Evolutionary conservation across 164 flowering plant species (phyloP).

Genomic region (Nymphaea colorata): DNA sequence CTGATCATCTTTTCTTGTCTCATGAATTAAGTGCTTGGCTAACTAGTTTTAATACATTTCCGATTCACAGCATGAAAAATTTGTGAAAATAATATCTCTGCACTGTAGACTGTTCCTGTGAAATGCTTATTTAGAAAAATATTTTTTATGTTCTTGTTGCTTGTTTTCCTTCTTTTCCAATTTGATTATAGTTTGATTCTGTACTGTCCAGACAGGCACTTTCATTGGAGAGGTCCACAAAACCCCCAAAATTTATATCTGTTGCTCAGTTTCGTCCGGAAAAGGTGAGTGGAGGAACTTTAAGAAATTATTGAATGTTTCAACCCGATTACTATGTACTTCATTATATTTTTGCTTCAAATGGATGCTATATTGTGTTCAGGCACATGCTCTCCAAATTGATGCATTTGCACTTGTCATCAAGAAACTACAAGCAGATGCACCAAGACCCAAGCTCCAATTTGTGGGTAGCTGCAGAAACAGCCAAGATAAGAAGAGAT

Average conservation of each 20-base stretch:
- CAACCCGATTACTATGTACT: not conserved
- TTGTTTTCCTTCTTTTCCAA: not conserved
- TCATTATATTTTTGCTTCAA: too few relatives aligned
- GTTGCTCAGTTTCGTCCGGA: constrained; percentile 98
- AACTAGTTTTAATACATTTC: too few relatives aligned
- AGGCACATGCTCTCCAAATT: constrained; percentile 89
- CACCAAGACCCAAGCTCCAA: constrained; percentile 79
- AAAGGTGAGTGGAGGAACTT: constrained; percentile 48
- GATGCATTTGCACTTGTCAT: constrained; percentile 79
- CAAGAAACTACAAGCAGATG: constrained; percentile 27
- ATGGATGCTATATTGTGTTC: not conserved
- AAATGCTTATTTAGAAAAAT: too few relatives aligned
- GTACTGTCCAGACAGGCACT: constrained; percentile 36
- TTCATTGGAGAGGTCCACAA: constrained; percentile 53
- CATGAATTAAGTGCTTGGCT: too few relatives aligned
- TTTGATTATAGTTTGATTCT: not conserved
- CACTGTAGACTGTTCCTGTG: too few relatives aligned
- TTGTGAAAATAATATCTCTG: too few relatives aligned
- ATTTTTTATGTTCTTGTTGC: not conserved
- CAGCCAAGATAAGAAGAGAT: constrained; percentile 62
- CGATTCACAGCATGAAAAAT: too few relatives aligned
- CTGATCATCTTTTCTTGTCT: too few relatives aligned
- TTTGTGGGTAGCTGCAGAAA: constrained; percentile 95
- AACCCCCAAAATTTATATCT: constrained; percentile 46
- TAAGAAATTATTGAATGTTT: not conserved